Percentiles rank a stretch among this genome's conserved stretches.
Evolutionary conservation across 2,329 filamentous ascomycete genomes (phyloP).

Genomic region (Aureobasidium uvarum): DNA sequence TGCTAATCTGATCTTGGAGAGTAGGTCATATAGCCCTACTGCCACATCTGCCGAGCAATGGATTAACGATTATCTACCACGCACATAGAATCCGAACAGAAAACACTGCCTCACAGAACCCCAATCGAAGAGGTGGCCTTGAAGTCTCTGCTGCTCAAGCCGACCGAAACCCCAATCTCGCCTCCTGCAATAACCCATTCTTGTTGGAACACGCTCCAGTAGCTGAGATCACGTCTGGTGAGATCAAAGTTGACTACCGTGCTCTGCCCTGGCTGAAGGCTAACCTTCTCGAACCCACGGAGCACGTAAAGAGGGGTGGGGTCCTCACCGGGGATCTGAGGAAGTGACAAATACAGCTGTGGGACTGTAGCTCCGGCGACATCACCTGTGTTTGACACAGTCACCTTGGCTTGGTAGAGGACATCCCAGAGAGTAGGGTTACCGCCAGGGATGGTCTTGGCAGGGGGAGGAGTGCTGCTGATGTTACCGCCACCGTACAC

Average conservation of each 20-base stretch:
- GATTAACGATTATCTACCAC: neutral
- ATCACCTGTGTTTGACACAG: conserved; percentile 66
- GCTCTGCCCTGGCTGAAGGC: conserved; percentile 33
- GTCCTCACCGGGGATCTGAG: conserved; percentile 60
- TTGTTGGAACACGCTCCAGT: conserved; percentile 42
- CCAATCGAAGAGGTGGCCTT: conserved; percentile 16
- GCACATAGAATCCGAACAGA: neutral
- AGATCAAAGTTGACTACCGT: conserved; percentile 39
- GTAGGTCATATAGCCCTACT: neutral
- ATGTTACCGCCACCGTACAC: conserved; percentile 39
- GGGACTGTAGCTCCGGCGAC: conserved; percentile 62
- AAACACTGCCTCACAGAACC: neutral
- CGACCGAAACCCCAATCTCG: conserved; percentile 31
- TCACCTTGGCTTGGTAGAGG: conserved; percentile 64
- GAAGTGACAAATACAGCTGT: conserved; percentile 56
- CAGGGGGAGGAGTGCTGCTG: conserved; percentile 50
- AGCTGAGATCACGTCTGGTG: conserved; percentile 44
- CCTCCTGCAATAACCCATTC: conserved; percentile 38
- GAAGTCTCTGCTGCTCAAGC: conserved; percentile 35
- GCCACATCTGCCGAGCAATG: neutral
- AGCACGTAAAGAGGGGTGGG: conserved; percentile 48
- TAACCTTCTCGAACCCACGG: conserved; percentile 46
- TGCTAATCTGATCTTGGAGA: neutral
- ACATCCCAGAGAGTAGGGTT: conserved; percentile 65
- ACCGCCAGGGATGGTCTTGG: conserved; percentile 50